Evolutionary conservation across 2,329 filamentous ascomycete species (phyloP).

Genomic region (Alternaria sp.): DNA sequence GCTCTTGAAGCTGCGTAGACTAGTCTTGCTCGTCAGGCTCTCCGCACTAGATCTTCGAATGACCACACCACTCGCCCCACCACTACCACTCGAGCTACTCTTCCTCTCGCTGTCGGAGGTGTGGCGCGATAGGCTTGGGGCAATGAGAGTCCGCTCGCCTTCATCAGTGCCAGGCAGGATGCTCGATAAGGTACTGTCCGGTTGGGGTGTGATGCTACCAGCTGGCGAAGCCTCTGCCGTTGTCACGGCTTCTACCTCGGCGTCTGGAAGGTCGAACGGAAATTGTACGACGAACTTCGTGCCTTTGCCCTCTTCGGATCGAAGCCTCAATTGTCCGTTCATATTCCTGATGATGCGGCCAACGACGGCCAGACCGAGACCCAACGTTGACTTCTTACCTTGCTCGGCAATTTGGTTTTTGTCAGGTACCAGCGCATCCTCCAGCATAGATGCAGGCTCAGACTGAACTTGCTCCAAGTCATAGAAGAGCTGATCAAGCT

Average conservation of each 20-base stretch:
- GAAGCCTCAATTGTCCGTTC: slow-evolving; percentile 84
- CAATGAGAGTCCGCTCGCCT: slow-evolving; percentile 69
- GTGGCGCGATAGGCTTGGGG: slow-evolving; percentile 34
- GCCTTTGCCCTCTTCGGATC: slow-evolving; percentile 82
- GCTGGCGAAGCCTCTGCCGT: slow-evolving; percentile 16
- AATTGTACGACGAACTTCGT: slow-evolving; percentile 83
- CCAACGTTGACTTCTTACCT: slow-evolving; percentile 63
- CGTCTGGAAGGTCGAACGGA: slow-evolving; percentile 71
- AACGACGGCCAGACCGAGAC: slow-evolving; percentile 87
- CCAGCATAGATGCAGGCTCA: slow-evolving; percentile 34
- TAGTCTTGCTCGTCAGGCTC: slow-evolving; percentile 58
- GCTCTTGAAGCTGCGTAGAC: slow-evolving; percentile 57
- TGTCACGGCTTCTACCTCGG: slow-evolving; percentile 17
- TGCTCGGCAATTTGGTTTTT: slow-evolving; percentile 39
- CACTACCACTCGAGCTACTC: not conserved
- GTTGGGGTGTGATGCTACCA: slow-evolving; percentile 31
- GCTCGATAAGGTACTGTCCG: slow-evolving; percentile 4
- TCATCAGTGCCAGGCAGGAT: slow-evolving; percentile 17
- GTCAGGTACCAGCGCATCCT: slow-evolving; percentile 42
- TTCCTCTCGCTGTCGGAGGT: slow-evolving; percentile 19
- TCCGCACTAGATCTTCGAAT: slow-evolving; percentile 48
- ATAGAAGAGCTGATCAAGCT: slow-evolving; percentile 66
- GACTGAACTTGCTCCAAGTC: slow-evolving; percentile 69
- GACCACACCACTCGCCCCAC: not conserved
- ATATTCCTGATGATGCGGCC: slow-evolving; percentile 86